phyloP scores from a whole-genome alignment of 768 basidiomycete genomes.

The Amanita rubescens region DNA sequence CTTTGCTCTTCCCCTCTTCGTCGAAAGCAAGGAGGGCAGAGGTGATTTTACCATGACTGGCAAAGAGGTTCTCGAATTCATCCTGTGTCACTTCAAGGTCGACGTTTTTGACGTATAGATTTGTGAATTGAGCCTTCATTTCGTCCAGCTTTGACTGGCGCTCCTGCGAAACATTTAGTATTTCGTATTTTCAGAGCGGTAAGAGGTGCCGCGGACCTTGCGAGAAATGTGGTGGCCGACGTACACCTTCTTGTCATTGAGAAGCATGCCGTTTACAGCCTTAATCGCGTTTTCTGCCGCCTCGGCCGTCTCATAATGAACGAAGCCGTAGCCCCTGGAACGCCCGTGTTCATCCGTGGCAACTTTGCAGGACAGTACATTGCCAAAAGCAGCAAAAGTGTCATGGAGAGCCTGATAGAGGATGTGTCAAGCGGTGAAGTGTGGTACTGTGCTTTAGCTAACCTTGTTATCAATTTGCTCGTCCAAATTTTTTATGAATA shows the following conservation, averaged over 20 bases:
- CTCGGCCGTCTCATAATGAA: conserved; percentile 98
- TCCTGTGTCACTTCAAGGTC: conserved; percentile 78
- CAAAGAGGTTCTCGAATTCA: conserved; percentile 81
- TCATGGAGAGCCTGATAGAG: conserved; percentile 85
- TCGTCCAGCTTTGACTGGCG: conserved; percentile 98
- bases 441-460: conserved; percentile 3
- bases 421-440: background rate
- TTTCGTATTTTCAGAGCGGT: background rate
- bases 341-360: conserved; percentile 93
- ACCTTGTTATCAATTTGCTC: conserved; percentile 98
- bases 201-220: too few species aligned
- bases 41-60: conserved; percentile 72
- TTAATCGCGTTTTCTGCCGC: conserved; percentile 95
- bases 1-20: conserved; percentile 88
- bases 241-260: conserved; percentile 99
- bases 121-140: conserved; percentile 95
- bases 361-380: conserved; percentile 98
- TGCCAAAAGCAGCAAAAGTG: conserved; percentile 98
- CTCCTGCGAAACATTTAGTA: conserved; percentile 42
- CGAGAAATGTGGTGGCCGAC: conserved; percentile 96
- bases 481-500: conserved; percentile 99
- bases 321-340: conserved; percentile 97
- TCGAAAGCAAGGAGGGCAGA: conserved; percentile 82
- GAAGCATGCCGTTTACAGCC: conserved; percentile 96
- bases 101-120: conserved; percentile 97